A percentile compares a stretch with the other conserved stretches of the same genome.
Evolutionary conservation across 2,329 filamentous ascomycete species (phyloP).

Genomic region (Trichoderma koningii): DNA sequence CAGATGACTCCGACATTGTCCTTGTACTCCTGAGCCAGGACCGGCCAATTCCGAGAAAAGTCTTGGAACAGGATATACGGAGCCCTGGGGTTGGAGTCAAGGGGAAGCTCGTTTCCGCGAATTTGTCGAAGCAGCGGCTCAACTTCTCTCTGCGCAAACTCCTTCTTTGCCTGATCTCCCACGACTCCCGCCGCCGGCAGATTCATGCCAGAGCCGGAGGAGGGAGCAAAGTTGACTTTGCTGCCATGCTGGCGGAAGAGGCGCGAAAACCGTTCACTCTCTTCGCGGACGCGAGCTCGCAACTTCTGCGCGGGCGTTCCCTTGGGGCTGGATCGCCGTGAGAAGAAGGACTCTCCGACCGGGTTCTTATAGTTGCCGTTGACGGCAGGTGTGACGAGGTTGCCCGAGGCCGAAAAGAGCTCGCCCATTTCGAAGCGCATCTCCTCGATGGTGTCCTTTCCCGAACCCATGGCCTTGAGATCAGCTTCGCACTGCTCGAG

Average conservation of each 20-base stretch:
- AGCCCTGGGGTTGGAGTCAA: slow-evolving; percentile 55
- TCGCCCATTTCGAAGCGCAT: slow-evolving; percentile 58
- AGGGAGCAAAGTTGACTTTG: slow-evolving; percentile 48
- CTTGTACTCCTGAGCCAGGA: slow-evolving; percentile 56
- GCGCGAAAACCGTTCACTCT: slow-evolving; percentile 53
- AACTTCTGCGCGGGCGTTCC: slow-evolving; percentile 56
- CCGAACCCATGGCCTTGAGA: slow-evolving; percentile 53
- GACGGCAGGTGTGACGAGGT: slow-evolving; percentile 56
- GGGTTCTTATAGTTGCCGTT: slow-evolving; percentile 60
- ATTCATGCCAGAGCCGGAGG: slow-evolving; percentile 31
- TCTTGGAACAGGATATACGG: slow-evolving; percentile 58
- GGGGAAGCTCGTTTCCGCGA: slow-evolving; percentile 54
- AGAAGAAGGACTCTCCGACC: slow-evolving; percentile 54
- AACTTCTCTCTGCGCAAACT: slow-evolving; percentile 52
- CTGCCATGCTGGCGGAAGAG: slow-evolving; percentile 54
- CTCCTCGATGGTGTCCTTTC: slow-evolving; percentile 55
- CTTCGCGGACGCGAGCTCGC: slow-evolving; percentile 53
- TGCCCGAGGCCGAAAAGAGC: slow-evolving; percentile 54
- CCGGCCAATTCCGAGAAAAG: slow-evolving; percentile 55
- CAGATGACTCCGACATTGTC: slow-evolving; percentile 57
- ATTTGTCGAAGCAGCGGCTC: slow-evolving; percentile 53
- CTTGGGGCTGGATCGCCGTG: slow-evolving; percentile 50
- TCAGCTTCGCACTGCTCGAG: slow-evolving; percentile 52
- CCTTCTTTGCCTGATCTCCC: slow-evolving; percentile 47
- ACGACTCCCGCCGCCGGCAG: slow-evolving; percentile 39